Evolutionary conservation across 2,329 filamentous ascomycete genomes (phyloP).

Genomic region (Didymella pinodella): DNA sequence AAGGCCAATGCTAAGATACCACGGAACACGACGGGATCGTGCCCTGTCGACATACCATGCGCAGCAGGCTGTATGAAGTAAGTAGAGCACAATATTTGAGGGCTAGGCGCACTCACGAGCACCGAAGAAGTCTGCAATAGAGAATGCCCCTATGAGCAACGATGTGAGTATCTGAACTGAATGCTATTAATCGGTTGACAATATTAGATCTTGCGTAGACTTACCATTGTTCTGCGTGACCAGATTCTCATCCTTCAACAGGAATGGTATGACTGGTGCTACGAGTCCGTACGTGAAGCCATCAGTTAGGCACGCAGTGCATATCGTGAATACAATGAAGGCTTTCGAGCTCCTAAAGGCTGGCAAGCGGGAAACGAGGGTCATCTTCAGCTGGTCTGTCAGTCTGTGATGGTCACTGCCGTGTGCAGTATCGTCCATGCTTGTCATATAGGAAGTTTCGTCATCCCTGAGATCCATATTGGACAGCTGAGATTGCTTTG

Average conservation of each 20-base stretch:
- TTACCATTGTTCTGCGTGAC: background rate
- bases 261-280: constrained; percentile 24
- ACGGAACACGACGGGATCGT: constrained; percentile 22
- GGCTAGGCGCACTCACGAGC: background rate
- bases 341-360: constrained; percentile 21
- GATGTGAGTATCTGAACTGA: constrained; percentile 1
- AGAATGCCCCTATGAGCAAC: background rate
- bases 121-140: constrained; percentile 4
- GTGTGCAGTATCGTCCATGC: background rate
- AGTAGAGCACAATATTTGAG: background rate
- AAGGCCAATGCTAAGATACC: constrained; percentile 23
- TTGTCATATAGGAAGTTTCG: background rate
- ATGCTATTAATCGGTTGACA: background rate
- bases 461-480: background rate
- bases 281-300: constrained; percentile 26
- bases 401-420: background rate
- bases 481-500: background rate
- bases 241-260: constrained; percentile 19
- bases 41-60: constrained; percentile 25
- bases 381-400: background rate
- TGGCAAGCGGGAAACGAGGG: background rate
- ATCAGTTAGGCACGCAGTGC: constrained; percentile 24
- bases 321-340: constrained; percentile 26
- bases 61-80: constrained; percentile 15
- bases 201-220: background rate